Conservation (phyloP, 208 protist species). For the Trypanosoma lewisi region DNA sequence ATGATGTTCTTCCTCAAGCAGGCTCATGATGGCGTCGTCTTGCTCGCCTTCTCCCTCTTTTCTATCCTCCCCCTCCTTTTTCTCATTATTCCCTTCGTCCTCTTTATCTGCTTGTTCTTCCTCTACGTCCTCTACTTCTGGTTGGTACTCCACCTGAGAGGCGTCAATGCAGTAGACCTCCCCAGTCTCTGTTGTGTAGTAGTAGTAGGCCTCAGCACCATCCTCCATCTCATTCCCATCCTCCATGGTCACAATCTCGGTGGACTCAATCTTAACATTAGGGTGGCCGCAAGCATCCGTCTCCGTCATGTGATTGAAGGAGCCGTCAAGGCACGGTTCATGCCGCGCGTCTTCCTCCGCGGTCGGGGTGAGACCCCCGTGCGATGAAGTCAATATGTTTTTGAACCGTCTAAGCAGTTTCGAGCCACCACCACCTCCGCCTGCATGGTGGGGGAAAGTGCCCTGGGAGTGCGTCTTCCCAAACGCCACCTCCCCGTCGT, state of each 20-base stretch:
- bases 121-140: constrained; percentile 11
- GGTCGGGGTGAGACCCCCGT: no score
- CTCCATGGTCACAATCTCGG: not conserved
- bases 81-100: constrained; percentile 6
- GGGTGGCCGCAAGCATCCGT: no score
- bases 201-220: constrained; percentile 34
- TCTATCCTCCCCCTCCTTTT: constrained; percentile 17
- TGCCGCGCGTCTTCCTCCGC: not conserved
- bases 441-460: not conserved
- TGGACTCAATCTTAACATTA: no score
- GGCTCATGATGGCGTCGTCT: not conserved
- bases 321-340: not conserved
- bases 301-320: not conserved
- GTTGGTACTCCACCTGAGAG: constrained; percentile 18
- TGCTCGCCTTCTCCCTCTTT: constrained; percentile 8
- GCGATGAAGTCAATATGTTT: not conserved
- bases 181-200: constrained; percentile 54
- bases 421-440: not conserved
- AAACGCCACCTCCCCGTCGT: not conserved
- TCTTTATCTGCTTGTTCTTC: constrained; percentile 15
- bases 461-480: not conserved
- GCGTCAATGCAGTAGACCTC: constrained; percentile 44
- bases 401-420: not conserved
- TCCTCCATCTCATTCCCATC: not conserved
- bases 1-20: not conserved